Conservation (phyloP, 805 yeast genomes). For the Yamadazyma sp. region DNA sequence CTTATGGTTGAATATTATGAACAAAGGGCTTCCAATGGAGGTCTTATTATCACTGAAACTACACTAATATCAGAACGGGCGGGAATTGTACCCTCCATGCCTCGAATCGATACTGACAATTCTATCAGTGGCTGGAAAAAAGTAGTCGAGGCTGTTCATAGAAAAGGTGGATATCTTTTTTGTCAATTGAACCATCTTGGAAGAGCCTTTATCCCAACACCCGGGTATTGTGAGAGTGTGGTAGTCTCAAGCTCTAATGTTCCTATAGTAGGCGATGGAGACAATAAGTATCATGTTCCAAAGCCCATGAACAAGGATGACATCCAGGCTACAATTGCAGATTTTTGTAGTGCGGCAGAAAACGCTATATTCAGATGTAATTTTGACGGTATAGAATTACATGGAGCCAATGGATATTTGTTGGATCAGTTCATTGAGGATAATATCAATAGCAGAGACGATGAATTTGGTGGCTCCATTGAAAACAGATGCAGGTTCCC, state of each 20-base stretch:
- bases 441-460: constrained; percentile 23
- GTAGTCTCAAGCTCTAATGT: constrained; percentile 30
- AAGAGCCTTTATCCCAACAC: constrained; percentile 34
- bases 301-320: constrained; percentile 17
- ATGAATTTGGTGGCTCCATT: constrained; percentile 27
- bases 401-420: constrained; percentile 30
- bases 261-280: constrained; percentile 9
- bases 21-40: constrained; percentile 32
- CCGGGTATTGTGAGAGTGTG: constrained; percentile 21
- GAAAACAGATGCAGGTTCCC: constrained; percentile 25
- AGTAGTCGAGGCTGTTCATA: constrained; percentile 47
- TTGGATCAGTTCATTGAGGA: constrained; percentile 24
- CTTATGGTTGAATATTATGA: constrained; percentile 25
- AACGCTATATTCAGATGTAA: constrained; percentile 23
- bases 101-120: constrained; percentile 49
- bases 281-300: constrained; percentile 2
- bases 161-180: constrained; percentile 39
- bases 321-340: constrained; percentile 18
- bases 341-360: constrained; percentile 19
- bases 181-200: constrained; percentile 59
- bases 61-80: constrained; percentile 29
- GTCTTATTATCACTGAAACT: constrained; percentile 35
- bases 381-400: constrained; percentile 27
- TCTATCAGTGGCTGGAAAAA: constrained; percentile 53
- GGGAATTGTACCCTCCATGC: constrained; percentile 43